Evolutionary conservation across 768 basidiomycete species (phyloP).

Genomic region (Boletus rubroflammeus): DNA sequence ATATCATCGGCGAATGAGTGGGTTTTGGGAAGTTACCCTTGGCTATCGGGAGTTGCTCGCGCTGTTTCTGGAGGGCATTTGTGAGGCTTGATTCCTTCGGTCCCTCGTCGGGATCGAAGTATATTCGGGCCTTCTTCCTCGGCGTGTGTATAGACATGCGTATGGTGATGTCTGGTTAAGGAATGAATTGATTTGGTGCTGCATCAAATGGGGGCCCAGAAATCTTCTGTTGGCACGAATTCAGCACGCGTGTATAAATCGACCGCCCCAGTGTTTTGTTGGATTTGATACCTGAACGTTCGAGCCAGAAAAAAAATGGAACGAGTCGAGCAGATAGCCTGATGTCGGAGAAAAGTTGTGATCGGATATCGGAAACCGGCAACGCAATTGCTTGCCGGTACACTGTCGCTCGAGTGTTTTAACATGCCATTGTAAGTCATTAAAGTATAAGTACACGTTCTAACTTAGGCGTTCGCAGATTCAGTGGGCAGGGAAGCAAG

Average conservation of each 20-base stretch:
- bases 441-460: not conserved
- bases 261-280: not conserved
- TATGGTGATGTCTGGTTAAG: not conserved
- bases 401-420: too few species aligned
- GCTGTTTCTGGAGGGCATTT: slow-evolving; percentile 53
- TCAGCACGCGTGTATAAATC: not conserved
- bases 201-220: not conserved
- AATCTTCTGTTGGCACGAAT: not conserved
- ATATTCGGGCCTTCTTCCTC: slow-evolving; percentile 25
- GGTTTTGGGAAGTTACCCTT: slow-evolving; percentile 43
- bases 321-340: not conserved
- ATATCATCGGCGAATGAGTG: not conserved
- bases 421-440: not conserved
- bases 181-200: not conserved
- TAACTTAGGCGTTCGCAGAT: not conserved
- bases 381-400: slow-evolving; percentile 9
- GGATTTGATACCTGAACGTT: not conserved
- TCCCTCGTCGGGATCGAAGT: slow-evolving; percentile 20
- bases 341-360: slow-evolving; percentile 2
- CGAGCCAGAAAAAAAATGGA: not conserved
- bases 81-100: slow-evolving; percentile 5
- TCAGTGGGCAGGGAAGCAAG: slow-evolving; percentile 22
- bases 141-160: slow-evolving; percentile 24
- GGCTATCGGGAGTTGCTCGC: slow-evolving; percentile 73
- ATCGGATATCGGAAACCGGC: slow-evolving; percentile 20